phyloP scores from a whole-genome alignment of 495 filamentous ascomycete species.

The Diplogelasinospora grovesii region DNA sequence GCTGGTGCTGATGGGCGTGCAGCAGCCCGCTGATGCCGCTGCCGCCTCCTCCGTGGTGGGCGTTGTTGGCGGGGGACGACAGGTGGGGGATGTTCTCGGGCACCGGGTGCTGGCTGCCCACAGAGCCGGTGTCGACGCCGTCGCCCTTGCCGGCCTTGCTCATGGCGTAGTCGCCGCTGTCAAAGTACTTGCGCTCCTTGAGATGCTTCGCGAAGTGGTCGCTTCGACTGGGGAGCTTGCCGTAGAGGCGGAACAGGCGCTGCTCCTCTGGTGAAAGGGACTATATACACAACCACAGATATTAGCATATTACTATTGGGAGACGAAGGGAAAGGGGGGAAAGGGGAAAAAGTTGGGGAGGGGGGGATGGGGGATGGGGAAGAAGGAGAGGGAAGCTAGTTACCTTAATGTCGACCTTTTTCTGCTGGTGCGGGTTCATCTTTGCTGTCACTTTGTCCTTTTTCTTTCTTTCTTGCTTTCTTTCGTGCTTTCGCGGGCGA shows the following conservation, averaged over 20 bases:
- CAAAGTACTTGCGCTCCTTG: conserved; percentile 98
- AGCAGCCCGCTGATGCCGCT: conserved; percentile 38
- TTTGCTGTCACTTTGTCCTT: too few species aligned
- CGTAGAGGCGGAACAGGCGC: conserved; percentile 90
- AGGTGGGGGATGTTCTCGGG: conserved; percentile 96
- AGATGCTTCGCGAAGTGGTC: conserved; percentile 97
- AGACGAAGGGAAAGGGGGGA: too few species aligned
- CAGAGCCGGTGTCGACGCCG: conserved; percentile 84
- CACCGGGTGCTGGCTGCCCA: conserved; percentile 88
- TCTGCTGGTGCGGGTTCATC: conserved; percentile 95
- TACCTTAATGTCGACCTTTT: conserved; percentile 93
- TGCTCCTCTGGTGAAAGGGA: conserved; percentile 87
- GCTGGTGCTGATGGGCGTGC: conserved; percentile 39
- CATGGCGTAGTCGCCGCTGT: conserved; percentile 95
- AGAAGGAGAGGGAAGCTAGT: too few species aligned
- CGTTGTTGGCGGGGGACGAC: conserved; percentile 57
- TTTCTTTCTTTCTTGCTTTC: neutral
- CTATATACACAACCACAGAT: conserved; percentile 38
- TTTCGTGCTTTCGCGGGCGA: too few species aligned
- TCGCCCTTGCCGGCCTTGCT: conserved; percentile 97
- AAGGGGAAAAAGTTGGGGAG: too few species aligned
- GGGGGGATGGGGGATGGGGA: conserved; percentile 6
- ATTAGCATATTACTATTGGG: too few species aligned
- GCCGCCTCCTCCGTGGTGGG: too few species aligned
- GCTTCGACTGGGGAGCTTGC: conserved; percentile 91